These are phyloP conservation scores for Butyriboletus loyo DNA, from an alignment of 768 basidiomycete species.

Conservation along the genomic window DNA sequence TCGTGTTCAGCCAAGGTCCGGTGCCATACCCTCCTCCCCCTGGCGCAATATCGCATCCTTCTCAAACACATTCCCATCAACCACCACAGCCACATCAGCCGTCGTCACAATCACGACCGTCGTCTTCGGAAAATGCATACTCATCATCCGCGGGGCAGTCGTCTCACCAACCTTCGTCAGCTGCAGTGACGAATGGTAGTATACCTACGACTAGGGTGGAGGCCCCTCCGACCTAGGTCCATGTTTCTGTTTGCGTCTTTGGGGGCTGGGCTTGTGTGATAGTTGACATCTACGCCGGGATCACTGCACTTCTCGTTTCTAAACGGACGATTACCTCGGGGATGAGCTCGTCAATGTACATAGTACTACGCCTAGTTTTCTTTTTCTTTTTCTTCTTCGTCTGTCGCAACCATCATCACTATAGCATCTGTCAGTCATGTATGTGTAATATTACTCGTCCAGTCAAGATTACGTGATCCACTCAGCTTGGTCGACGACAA, in stretches of 20 bases:
- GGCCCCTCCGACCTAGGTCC: slow-evolving; percentile 36
- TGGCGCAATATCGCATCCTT: slow-evolving; percentile 42
- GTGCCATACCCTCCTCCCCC: slow-evolving; percentile 46
- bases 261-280: slow-evolving; percentile 19
- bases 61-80: slow-evolving; percentile 33
- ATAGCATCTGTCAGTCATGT: slow-evolving; percentile 15
- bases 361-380: slow-evolving; percentile 20
- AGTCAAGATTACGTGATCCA: slow-evolving; percentile 27
- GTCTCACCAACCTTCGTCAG: slow-evolving; percentile 27
- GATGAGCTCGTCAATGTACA: slow-evolving; percentile 28
- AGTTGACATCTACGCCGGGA: slow-evolving; percentile 19
- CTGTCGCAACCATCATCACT: slow-evolving; percentile 14
- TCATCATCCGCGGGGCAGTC: slow-evolving; percentile 40
- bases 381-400: background rate
- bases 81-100: slow-evolving; percentile 32
- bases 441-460: slow-evolving; percentile 3
- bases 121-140: slow-evolving; percentile 60
- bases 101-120: slow-evolving; percentile 48
- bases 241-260: slow-evolving; percentile 5
- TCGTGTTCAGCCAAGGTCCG: slow-evolving; percentile 52
- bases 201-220: slow-evolving; percentile 43
- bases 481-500: slow-evolving; percentile 8
- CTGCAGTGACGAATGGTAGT: slow-evolving; percentile 38
- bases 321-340: slow-evolving; percentile 22
- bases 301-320: slow-evolving; percentile 23